Conservation (phyloP, 1,284 basidiomycete species). For the Vanrija sp. region DNA sequence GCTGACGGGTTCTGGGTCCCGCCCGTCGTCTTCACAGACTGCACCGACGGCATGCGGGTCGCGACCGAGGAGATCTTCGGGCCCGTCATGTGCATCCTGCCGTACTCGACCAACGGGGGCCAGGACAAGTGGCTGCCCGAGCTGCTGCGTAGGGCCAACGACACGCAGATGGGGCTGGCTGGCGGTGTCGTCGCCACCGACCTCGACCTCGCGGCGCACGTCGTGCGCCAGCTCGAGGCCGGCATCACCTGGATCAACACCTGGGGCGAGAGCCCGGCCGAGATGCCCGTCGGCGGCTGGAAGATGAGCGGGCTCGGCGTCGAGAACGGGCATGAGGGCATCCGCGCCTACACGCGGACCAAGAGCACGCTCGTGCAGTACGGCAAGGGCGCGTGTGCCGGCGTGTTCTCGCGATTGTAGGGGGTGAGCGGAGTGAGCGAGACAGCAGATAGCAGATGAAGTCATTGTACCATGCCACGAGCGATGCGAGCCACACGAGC, state of each 20-base stretch:
- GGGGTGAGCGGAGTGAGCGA: neutral
- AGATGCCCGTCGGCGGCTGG: slow-evolving; percentile 22
- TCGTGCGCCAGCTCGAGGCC: slow-evolving; percentile 73
- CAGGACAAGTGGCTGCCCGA: slow-evolving; percentile 23
- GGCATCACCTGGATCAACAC: slow-evolving; percentile 57
- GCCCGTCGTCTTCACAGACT: slow-evolving; percentile 45
- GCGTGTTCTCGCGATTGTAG: slow-evolving; percentile 16
- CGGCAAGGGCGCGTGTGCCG: slow-evolving; percentile 13
- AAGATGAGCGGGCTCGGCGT: slow-evolving; percentile 18
- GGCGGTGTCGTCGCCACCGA: slow-evolving; percentile 84
- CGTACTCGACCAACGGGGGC: slow-evolving; percentile 42
- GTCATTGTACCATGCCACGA: too few species aligned
- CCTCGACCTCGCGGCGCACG: slow-evolving; percentile 76
- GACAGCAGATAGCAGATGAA: too few species aligned
- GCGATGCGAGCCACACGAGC: too few species aligned
- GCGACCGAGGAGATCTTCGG: slow-evolving; percentile 52
- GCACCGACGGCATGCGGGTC: slow-evolving; percentile 35
- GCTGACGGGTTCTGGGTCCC: slow-evolving; percentile 28
- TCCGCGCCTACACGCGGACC: slow-evolving; percentile 14
- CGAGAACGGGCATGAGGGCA: slow-evolving; percentile 20
- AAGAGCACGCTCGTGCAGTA: slow-evolving; percentile 14
- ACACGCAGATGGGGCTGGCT: slow-evolving; percentile 79
- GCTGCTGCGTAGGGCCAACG: slow-evolving; percentile 68
- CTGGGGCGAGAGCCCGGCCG: slow-evolving; percentile 21
- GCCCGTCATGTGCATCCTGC: slow-evolving; percentile 49